A percentile compares a stretch with the other conserved stretches of the same genome.
These are phyloP conservation scores for Cystofilobasidium ferigula DNA, from an alignment of 768 basidiomycete species.

Conservation along the genomic window DNA sequence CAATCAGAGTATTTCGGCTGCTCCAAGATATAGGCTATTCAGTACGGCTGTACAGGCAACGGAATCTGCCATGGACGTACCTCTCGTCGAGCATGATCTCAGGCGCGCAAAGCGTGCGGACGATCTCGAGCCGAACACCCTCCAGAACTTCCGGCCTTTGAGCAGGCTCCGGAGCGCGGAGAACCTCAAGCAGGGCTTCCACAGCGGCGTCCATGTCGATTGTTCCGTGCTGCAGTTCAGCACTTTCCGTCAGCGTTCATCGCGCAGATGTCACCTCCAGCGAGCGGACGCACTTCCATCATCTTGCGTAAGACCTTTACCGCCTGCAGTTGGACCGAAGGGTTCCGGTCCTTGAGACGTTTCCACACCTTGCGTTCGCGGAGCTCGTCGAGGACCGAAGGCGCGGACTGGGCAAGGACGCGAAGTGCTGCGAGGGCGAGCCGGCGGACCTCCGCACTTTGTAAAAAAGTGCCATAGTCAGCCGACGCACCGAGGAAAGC, in stretches of 20 bases:
- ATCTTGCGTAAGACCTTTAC: conserved; percentile 3
- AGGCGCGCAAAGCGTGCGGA: too few relatives aligned
- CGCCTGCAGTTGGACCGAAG: conserved; percentile 4
- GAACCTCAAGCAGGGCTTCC: neutral
- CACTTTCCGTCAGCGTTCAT: too few relatives aligned
- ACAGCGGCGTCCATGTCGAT: neutral
- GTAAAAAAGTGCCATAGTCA: conserved; percentile 6
- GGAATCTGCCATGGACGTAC: too few relatives aligned
- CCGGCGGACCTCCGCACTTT: conserved; percentile 51
- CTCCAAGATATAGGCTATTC: too few relatives aligned
- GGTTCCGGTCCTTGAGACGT: conserved; percentile 6
- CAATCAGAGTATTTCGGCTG: too few relatives aligned
- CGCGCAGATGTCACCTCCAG: neutral
- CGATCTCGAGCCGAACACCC: too few relatives aligned
- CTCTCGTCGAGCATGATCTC: too few relatives aligned
- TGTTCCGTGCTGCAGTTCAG: too few relatives aligned
- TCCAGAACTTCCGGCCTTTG: too few relatives aligned
- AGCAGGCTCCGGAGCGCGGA: too few relatives aligned
- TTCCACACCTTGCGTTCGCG: conserved; percentile 34
- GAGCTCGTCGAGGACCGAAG: conserved; percentile 43
- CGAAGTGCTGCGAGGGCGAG: conserved; percentile 54
- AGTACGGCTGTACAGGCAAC: too few relatives aligned
- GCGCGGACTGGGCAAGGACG: conserved; percentile 45
- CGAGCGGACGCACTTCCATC: neutral
- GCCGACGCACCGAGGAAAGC: neutral